Base-by-base conservation (phyloP, 805 yeast genomes). In the Wickerhamiella vanderwaltii region DNA sequence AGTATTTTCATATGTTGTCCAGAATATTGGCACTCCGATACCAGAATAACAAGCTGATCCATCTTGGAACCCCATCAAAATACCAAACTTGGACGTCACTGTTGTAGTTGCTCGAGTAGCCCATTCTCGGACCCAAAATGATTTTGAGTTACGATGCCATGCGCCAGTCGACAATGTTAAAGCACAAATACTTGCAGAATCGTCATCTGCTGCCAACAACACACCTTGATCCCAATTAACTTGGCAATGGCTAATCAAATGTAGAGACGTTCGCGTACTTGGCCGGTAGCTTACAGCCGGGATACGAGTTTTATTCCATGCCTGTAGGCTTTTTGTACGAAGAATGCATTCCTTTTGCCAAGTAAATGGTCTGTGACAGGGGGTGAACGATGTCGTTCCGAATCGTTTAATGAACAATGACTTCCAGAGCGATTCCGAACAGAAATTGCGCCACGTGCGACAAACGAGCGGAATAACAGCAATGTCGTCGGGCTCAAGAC, bases 341-440 rank as follows among this genome's bases (percentile, higher is more conserved):
- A 41, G 17, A 9, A 54, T 39, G 6, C 51, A 46, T 47, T 59
- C 63, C 9, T 49, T 44, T 19, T 60, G 51, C 63, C 63, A 59
- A 16, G 42, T 39, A 32, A 46, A 33, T 40, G 39, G 50, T 29
- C 31, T 49, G 6, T 13, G n/a, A 3, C 17, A 12, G 3, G 32
- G 40, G 11, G 34, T 37, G 13, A 28, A 37, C 29, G 35, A 37
- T 13, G 35, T 19, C 6, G 54, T 50, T 29, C 50, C 51, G 45
- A 46, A 59, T 25, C 44, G 43, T 28, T 46, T 45, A 13, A 18
- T 36, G 38, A 59, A 59, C 18, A 48, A 45, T 25, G 43, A 51
- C 29, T 51, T 34, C 62, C 62, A 59, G n/a, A 53, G 45, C 3
- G 49, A 43, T 23, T 59, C 62, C 41, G 54, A 47, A n/a, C 54